Evolutionary conservation across 257 asterid genomes (phyloP), one percentile per base, ranked within the genome.

Genomic region (Plantago ovata): DNA sequence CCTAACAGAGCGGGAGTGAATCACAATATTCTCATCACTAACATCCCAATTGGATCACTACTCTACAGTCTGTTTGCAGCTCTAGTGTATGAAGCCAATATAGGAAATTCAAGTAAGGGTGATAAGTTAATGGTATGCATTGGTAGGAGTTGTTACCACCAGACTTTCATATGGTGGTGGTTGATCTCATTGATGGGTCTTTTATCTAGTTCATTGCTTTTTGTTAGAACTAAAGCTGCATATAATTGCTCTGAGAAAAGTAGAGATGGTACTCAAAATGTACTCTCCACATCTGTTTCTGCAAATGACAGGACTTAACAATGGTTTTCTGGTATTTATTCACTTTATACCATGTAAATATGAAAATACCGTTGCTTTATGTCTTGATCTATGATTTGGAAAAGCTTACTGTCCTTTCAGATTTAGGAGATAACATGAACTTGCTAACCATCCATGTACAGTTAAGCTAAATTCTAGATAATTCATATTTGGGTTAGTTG

Each of bases 41-140:
- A 83, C 66, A 79, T 83, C 65, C 91, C 89, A 14, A 32, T 85
- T 15, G 89, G 95, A 56, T 85, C 95, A 28, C 72, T 83, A 56
- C 70, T 80, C 64, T 85, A 74, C 28, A 87, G 92, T 18, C 77
- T 61, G 73, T 78, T 80, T 38, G 95, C 95, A 45, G 86, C 86
- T 45, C 33, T 72, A 43, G 53, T 70, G 20, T 83, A 85, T 1
- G 82, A 85, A 63, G 75, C 76, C 15, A 81, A 79, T 74, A 72
- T 83, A 56, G 79, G 66, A 56, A 64, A 60, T 42, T 61, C 80
- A 33, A 63, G 63, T 51, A 62, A 58, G 23, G 62, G 54, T 22
- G 82, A 75, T 57, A 81, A 76, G 55, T 71, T 81, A 50, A 72
- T 11, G 64, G 86, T 80, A 0, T 85, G 95, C 77, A 50, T 72